phyloP scores from a whole-genome alignment of 202 grass and related monocot genomes.

The Dendrocalamus latiflorus region DNA sequence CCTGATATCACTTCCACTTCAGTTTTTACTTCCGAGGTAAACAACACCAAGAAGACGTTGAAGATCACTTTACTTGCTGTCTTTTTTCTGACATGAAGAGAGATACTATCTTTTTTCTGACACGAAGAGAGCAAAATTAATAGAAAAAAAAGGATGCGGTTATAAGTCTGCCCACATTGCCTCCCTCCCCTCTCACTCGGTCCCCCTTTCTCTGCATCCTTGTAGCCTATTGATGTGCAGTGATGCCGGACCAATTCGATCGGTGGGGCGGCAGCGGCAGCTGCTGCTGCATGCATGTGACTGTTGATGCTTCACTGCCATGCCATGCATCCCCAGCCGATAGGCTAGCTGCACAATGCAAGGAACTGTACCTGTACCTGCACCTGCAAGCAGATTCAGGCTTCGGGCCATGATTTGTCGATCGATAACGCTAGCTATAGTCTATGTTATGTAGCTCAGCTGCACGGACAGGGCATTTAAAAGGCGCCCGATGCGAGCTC shows the following conservation, averaged over 20 bases:
- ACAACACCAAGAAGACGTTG: background rate
- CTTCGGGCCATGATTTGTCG: background rate
- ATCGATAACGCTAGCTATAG: background rate
- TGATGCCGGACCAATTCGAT: background rate
- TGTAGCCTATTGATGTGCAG: background rate
- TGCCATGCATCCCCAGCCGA: background rate
- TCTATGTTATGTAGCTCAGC: background rate
- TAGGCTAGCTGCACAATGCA: background rate
- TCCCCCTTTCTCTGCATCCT: background rate
- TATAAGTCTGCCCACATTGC: background rate
- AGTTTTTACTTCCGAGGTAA: background rate
- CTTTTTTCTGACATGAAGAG: background rate
- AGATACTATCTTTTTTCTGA: background rate
- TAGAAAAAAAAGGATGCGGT: background rate
- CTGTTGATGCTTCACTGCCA: background rate
- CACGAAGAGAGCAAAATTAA: background rate
- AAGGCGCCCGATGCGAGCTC: background rate
- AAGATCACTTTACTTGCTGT: background rate
- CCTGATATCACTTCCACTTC: background rate
- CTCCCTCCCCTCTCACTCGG: background rate
- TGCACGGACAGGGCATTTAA: slow-evolving; percentile 19
- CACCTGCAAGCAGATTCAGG: background rate
- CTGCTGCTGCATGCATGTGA: slow-evolving; percentile 1
- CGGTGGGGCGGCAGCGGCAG: background rate
- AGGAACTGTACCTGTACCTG: background rate